Conservation (phyloP, 306 rosid genomes). For the Hippophae rhamnoides region DNA sequence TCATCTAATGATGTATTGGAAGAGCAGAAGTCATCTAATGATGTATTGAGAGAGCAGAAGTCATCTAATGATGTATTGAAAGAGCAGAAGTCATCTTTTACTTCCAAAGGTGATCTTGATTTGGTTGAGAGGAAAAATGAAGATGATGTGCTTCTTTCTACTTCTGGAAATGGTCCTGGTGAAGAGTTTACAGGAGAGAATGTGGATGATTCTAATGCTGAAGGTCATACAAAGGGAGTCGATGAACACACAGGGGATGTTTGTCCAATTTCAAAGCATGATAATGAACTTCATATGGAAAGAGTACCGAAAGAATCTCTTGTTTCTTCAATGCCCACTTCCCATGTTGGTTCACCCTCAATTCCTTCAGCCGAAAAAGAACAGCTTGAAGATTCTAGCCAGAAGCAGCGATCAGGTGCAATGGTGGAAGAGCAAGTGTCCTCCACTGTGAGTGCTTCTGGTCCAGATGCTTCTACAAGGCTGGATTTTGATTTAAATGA, state of each 20-base stretch:
- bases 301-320: conserved; percentile 18
- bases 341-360: conserved; percentile 11
- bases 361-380: conserved; percentile 18
- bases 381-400: conserved; percentile 16
- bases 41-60: conserved; percentile 2
- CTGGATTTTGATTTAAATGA: conserved; percentile 90
- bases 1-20: conserved; percentile 8
- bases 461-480: conserved; percentile 38
- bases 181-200: conserved; percentile 20
- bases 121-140: conserved; percentile 20
- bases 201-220: conserved; percentile 16
- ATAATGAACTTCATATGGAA: conserved; percentile 11
- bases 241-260: conserved; percentile 18
- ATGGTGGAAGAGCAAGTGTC: conserved; percentile 23
- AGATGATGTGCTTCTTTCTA: conserved; percentile 15
- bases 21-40: conserved; percentile 10
- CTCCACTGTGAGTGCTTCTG: conserved; percentile 23
- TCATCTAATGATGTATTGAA: conserved; percentile 8
- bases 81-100: conserved; percentile 19
- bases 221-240: conserved; percentile 9
- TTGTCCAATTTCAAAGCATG: conserved; percentile 3
- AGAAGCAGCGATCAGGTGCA: conserved; percentile 23
- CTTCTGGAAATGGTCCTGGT: conserved; percentile 15
- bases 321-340: conserved; percentile 7
- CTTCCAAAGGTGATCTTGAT: conserved; percentile 9